Percentiles rank a stretch among this genome's conserved stretches.
Evolutionary conservation across 2,329 filamentous ascomycete genomes (phyloP).

Genomic region (Botrytis fragariae): DNA sequence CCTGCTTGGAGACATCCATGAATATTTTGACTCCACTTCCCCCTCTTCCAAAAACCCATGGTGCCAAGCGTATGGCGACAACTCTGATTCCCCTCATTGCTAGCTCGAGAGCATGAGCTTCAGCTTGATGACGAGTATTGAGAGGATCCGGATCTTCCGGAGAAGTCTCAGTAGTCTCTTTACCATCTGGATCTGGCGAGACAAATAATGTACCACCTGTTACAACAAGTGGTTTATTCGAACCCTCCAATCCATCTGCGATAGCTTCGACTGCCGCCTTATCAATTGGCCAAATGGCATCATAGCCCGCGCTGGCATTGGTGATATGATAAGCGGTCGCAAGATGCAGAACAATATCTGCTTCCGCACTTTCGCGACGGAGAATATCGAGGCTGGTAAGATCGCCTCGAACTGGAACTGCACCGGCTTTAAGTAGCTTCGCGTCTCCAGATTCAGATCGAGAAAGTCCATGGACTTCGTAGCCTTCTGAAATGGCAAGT

Average conservation of each 20-base stretch:
- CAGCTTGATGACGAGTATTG: slow-evolving; percentile 35
- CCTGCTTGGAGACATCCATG: slow-evolving; percentile 36
- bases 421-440: slow-evolving; percentile 42
- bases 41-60: slow-evolving; percentile 46
- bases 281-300: slow-evolving; percentile 38
- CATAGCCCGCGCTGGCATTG: slow-evolving; percentile 28
- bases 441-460: slow-evolving; percentile 40
- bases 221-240: slow-evolving; percentile 40
- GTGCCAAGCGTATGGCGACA: slow-evolving; percentile 42
- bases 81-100: slow-evolving; percentile 39
- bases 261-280: slow-evolving; percentile 43
- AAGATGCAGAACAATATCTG: slow-evolving; percentile 47
- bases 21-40: slow-evolving; percentile 39
- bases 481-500: slow-evolving; percentile 41
- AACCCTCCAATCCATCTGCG: slow-evolving; percentile 38
- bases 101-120: slow-evolving; percentile 38
- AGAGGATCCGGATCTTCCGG: slow-evolving; percentile 27
- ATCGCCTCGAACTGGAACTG: slow-evolving; percentile 42
- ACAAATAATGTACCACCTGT: slow-evolving; percentile 39
- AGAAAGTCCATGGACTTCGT: slow-evolving; percentile 45
- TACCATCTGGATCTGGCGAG: slow-evolving; percentile 33
- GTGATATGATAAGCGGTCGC: slow-evolving; percentile 39
- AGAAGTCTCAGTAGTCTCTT: slow-evolving; percentile 35
- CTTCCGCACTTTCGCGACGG: slow-evolving; percentile 39
- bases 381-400: slow-evolving; percentile 43